Conservation (phyloP, 129 eudicot genomes). For the Pittosporum tobira region DNA sequence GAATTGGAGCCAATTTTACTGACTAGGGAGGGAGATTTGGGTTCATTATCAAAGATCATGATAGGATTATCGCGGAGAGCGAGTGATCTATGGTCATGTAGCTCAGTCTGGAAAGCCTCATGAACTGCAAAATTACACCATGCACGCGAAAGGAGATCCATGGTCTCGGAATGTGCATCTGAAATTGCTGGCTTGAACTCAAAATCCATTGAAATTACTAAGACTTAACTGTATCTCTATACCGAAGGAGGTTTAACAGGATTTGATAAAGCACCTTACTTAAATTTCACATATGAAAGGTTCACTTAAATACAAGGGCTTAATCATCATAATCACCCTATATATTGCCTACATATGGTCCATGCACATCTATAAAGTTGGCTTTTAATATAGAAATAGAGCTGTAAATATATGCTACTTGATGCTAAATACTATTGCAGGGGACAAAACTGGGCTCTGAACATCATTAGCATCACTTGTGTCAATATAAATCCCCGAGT, state of each 20-base stretch:
- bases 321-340: constrained; percentile 17
- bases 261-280: neutral
- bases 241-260: too few relatives aligned
- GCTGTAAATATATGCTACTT: constrained; percentile 16
- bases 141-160: constrained; percentile 85
- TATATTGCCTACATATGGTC: constrained; percentile 34
- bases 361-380: constrained; percentile 39
- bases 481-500: neutral
- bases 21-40: constrained; percentile 29
- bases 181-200: constrained; percentile 45
- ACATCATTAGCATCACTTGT: constrained; percentile 42
- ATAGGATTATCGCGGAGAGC: constrained; percentile 45
- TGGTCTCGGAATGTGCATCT: constrained; percentile 89
- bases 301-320: constrained; percentile 8
- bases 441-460: constrained; percentile 24
- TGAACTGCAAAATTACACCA: constrained; percentile 95
- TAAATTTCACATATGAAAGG: neutral
- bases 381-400: constrained; percentile 16
- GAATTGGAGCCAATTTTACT: neutral
- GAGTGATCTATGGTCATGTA: constrained; percentile 45
- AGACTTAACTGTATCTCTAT: too few relatives aligned
- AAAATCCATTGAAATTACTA: constrained; percentile 41
- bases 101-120: constrained; percentile 62
- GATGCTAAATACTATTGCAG: constrained; percentile 6
- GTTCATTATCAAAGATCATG: constrained; percentile 33